Evolutionary conservation across 2,329 filamentous ascomycete genomes (phyloP).

Genomic region (Rhinocladiella similis): DNA sequence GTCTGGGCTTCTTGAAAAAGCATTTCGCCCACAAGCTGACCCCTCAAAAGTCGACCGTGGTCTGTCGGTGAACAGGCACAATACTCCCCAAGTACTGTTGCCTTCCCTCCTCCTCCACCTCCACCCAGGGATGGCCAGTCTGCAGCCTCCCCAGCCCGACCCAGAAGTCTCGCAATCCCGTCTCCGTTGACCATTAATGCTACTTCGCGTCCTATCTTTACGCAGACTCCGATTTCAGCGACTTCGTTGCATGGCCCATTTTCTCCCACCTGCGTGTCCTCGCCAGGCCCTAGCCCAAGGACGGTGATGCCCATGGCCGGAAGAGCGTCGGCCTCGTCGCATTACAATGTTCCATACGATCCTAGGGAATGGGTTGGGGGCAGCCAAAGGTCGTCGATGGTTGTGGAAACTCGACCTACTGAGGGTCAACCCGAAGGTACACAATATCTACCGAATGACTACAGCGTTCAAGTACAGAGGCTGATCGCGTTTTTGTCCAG

Average conservation of each 20-base stretch:
- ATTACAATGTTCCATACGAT: slow-evolving; percentile 49
- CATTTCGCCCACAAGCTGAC: slow-evolving; percentile 9
- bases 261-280: slow-evolving; percentile 37
- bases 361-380: slow-evolving; percentile 51
- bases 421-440: slow-evolving; percentile 20
- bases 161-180: slow-evolving; percentile 44
- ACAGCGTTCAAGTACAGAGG: neutral
- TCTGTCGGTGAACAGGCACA: slow-evolving; percentile 16
- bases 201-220: slow-evolving; percentile 30
- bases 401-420: slow-evolving; percentile 4
- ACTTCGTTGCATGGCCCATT: slow-evolving; percentile 48
- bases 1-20: slow-evolving; percentile 6
- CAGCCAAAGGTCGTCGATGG: slow-evolving; percentile 23
- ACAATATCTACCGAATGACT: slow-evolving; percentile 10
- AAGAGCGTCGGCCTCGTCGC: slow-evolving; percentile 37
- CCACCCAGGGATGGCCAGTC: slow-evolving; percentile 34
- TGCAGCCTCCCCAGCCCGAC: slow-evolving; percentile 38
- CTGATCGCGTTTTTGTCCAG: slow-evolving; percentile 20
- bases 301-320: slow-evolving; percentile 45
- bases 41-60: slow-evolving; percentile 23
- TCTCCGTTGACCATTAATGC: slow-evolving; percentile 43
- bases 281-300: slow-evolving; percentile 38
- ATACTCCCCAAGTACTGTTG: slow-evolving; percentile 18
- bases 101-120: slow-evolving; percentile 29
- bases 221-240: slow-evolving; percentile 42